phyloP scores from a whole-genome alignment of 176 grass and related monocot genomes.

The Juncus inflexus region DNA sequence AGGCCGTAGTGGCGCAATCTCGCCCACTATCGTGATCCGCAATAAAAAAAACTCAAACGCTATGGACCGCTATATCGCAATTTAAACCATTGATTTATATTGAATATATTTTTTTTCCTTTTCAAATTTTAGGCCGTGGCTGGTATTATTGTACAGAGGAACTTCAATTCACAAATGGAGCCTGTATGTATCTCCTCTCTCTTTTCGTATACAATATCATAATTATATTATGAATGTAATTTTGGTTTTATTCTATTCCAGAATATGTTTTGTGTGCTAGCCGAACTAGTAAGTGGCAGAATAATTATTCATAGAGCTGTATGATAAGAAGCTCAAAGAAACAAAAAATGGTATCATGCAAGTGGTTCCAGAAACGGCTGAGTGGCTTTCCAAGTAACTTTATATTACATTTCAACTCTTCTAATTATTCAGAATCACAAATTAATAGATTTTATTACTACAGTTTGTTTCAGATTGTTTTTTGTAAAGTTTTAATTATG shows the following conservation, averaged over 20 bases:
- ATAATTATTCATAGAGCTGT: slow-evolving; percentile 60
- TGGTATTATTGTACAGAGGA: slow-evolving; percentile 52
- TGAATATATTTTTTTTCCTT: too few relatives aligned
- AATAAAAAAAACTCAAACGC: too few relatives aligned
- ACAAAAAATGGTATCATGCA: slow-evolving; percentile 80
- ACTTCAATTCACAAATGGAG: slow-evolving; percentile 86
- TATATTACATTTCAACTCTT: slow-evolving; percentile 10
- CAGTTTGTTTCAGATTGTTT: too few relatives aligned
- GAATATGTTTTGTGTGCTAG: slow-evolving; percentile 79
- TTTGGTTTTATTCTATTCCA: slow-evolving; percentile 27
- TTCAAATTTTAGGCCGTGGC: slow-evolving; percentile 64
- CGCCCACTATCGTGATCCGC: too few relatives aligned
- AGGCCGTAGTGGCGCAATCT: too few relatives aligned
- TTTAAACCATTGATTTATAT: too few relatives aligned
- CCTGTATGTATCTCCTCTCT: slow-evolving; percentile 47
- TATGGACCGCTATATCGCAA: too few relatives aligned
- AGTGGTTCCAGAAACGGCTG: slow-evolving; percentile 67
- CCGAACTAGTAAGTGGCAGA: slow-evolving; percentile 77
- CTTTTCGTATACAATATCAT: slow-evolving; percentile 17
- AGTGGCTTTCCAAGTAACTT: slow-evolving; percentile 73
- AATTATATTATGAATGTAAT: not conserved
- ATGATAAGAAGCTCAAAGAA: slow-evolving; percentile 70
- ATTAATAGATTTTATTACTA: too few relatives aligned
- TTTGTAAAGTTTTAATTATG: not conserved
- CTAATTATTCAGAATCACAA: not conserved